Evolutionary conservation across 2,329 filamentous ascomycete species (phyloP), one percentile per base, ranked within the genome.

Genomic region (Macrophomina pseudophaseolina): DNA sequence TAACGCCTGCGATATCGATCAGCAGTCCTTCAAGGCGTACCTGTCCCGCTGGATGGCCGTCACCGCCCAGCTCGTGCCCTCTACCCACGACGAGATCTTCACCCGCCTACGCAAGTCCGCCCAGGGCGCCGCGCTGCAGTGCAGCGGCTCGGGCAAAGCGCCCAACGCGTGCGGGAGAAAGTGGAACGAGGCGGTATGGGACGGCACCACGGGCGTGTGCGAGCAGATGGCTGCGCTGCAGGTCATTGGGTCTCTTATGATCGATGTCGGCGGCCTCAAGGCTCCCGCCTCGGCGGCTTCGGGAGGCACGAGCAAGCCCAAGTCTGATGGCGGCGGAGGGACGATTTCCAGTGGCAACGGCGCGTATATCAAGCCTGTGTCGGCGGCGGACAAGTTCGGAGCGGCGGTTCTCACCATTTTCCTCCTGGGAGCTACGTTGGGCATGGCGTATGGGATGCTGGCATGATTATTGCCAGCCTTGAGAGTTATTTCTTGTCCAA

Each of bases 211-310:
- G 8, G 85, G 86, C 6, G 84, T 86, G 1, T 85, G 85, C 2
- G 82, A 87, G 73, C 83, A 87, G 74, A 86, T 88, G 84, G 82
- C 80, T 51, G 85, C 84, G 0, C 78, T 88, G 5, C 85, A 86
- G 67, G 81, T 85, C 59, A 78, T 88, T 54, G 79, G 85, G 76
- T 75, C 42, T 77, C 81, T 14, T 77, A 76, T 91, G 54, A 30
- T 66, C 6, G 32, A 59, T 12, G 59, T 7, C 40, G 59, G 8
- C 28, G n/a, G 7, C 8, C 33, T 80, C 0, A 67, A 72, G 2
- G 77, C 79, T 7, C 83, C 83, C 5, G 76, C 85, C 1, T 81
- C 79, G 3, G 81, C 82, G 52, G 70, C 72, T 0, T 86, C 82
- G 2, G 86, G 86, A 16, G 85, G 84, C 30, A 84, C 82, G 11